Evolutionary conservation across 1,284 basidiomycete species (phyloP).

Genomic region (Xerocomus amazonicus): DNA sequence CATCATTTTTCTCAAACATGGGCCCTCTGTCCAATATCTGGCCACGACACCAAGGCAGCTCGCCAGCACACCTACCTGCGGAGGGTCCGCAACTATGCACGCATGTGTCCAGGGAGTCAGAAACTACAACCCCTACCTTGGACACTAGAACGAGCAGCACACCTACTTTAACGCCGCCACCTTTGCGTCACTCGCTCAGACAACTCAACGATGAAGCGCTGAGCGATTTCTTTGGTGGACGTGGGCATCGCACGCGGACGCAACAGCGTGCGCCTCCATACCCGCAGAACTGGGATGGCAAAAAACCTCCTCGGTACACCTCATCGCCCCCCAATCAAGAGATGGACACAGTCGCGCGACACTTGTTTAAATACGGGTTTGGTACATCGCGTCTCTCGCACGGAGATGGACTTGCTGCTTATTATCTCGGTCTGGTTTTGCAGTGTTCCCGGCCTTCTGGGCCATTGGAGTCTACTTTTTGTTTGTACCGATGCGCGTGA

Average conservation of each 20-base stretch:
- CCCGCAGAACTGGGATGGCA: constrained; percentile 29
- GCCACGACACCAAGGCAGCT: not conserved
- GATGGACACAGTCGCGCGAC: constrained; percentile 30
- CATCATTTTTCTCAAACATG: constrained; percentile 10
- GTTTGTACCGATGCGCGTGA: constrained; percentile 36
- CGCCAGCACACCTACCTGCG: constrained; percentile 8
- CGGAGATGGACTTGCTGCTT: not conserved
- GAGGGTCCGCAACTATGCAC: constrained; percentile 20
- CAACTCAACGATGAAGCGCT: constrained; percentile 31
- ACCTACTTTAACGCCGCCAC: constrained; percentile 25
- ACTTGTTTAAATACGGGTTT: constrained; percentile 33
- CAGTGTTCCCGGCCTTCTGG: constrained; percentile 46
- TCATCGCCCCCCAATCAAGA: constrained; percentile 14
- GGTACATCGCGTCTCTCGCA: constrained; percentile 14
- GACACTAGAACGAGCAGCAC: constrained; percentile 15
- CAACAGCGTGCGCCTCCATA: constrained; percentile 28
- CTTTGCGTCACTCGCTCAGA: constrained; percentile 22
- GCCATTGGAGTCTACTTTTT: constrained; percentile 38
- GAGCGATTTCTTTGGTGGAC: constrained; percentile 31
- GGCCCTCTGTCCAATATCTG: constrained; percentile 9
- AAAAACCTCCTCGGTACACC: constrained; percentile 29
- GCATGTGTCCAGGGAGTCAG: constrained; percentile 26
- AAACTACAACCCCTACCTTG: constrained; percentile 16
- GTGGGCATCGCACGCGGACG: constrained; percentile 23
- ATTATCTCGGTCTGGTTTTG: too few species aligned